Base-by-base conservation (phyloP, 345 rosid species). In the Populus simonii region DNA sequence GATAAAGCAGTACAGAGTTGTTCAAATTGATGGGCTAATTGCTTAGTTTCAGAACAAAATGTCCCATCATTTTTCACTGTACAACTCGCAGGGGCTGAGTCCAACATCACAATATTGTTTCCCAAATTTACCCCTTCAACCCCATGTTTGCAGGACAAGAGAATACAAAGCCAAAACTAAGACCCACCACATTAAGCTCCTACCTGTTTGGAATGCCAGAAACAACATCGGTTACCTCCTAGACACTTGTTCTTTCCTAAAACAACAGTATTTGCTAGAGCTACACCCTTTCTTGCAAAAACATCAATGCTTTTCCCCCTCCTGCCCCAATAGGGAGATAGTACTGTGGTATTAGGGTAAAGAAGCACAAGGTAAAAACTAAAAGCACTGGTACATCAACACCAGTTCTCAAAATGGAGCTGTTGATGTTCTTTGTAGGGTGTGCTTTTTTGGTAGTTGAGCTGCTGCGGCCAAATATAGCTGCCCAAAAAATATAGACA, bases 361-460 rank as follows among this genome's bases (percentile, higher is more conserved):
- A 15, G 51, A 47, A 15, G 17, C 35, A 31, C 35, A 15, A 31
- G 6, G 8, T 10, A 27, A 66, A 31, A 53, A 36, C 2, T 18
- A 2, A 12, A 38, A 59, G 12, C 25, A 5, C 29, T 3, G 36
- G 49, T 12, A 22, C 33, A n/a, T 45, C 31, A 13, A 8, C n/a
- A 67, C 15, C 16, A 78, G 73, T 84, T 66, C 87, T 94, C 87
- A 94, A 83, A 94, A 91, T 86, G 94, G 95, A 61, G 98, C 95
- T 35, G 93, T 91, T 72, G 87, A 85, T 66, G 93, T 76, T 79
- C 94, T 83, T 29, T 78, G 85, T 38, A 91, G 90, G 35, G 76
- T 75, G 80, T 69, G 83, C 85, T 83, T 89, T 80, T 79, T 83
- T 69, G 84, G 85, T 61, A 80, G 80, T 61, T 86, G 90, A 78